Evolutionary conservation across 768 basidiomycete genomes (phyloP), one percentile per base, ranked within the genome.

Genomic region (Psilocybe cyanescens): DNA sequence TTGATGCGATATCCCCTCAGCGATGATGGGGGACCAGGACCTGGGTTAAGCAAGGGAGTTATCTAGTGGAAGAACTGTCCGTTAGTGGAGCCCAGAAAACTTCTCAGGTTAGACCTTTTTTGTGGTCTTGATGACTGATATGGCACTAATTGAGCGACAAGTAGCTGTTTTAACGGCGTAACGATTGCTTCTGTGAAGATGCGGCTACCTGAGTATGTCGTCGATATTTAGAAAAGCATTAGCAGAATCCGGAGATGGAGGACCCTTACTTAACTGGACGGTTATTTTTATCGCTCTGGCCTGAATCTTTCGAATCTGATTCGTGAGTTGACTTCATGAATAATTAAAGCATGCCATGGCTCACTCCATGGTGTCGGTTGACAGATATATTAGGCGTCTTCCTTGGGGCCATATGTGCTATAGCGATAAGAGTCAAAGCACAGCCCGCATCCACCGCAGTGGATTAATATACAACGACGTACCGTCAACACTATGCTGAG

Each of bases 161-260:
- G 41, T 44, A 5, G 41, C 8, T 11, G 8, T 14, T 44, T 44
- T 11, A 5, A 44, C 4, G 14, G 14, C 33, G 33, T 35, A 35
- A 24, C 24, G 24, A 24, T 24, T 24, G 24, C 24, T 24, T 24
- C 24, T 24, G 24, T 24, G 24, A 24, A 24, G 24, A 24, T 24
- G 24, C 41, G 14, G 14, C 41, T n/a, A 44, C 41, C 41, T 44
- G 41, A n/a, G 41, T 44, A n/a, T 44, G 41, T 12, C 4, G n/a
- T n/a, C 41, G 41, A 44, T 16, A 16, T 44, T 44, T 44, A 16
- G 8, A n/a, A 16, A 44, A 12, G 41, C 41, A 12, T n/a, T 12
- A 44, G 41, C 41, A 44, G 12, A 35, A 50, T 31, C 59, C 59
- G 59, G 59, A 47, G 37, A 33, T 14, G 39, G 58, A 53, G 58